Base-by-base conservation (phyloP, 306 rosid genomes). In the Vigna mungo region DNA sequence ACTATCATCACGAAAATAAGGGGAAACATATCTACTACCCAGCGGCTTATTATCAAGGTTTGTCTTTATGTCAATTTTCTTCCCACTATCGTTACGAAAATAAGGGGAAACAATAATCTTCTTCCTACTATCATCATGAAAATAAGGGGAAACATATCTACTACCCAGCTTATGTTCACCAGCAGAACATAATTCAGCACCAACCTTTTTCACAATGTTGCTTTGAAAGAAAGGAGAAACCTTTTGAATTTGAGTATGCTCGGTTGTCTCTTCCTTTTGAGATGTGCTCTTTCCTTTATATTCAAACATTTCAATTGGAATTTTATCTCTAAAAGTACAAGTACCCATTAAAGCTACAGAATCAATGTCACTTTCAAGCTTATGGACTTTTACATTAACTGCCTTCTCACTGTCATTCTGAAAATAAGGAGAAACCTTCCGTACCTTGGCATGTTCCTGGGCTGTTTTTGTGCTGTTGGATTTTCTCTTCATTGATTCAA, bases 351-450 rank as follows among this genome's bases (percentile, higher is more conserved):
- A 51, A 63, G 27, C 6, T 14, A 9, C 17, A 21, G 69, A 74
- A 11, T 44, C 49, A 9, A 27, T 20, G 18, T 43, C 61, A 53
- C 4, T 11, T 13, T 23, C 49, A 52, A 9, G 8, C 3, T 17
- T 30, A 9, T 9, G 25, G 6, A 15, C 34, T 43, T 21, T 13
- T 43, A 39, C 30, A 37, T 3, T 15, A 71, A 37, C 58, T 44
- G 14, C 17, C 20, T 79, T 48, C 46, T 36, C 46, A 37, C 11
- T 21, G 46, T 78, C 21, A 13, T 74, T 77, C 47, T 63, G 78
- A 41, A 76, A 80, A 80, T 77, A 86, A 46, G 83, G 80, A 36
- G 87, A 80, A 23, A 71, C 66, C 72, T 60, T 79, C 44, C 36
- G 7, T 16, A 36, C 55, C 11, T 60, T 13, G 12, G 10, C 34